Evolutionary conservation across 768 basidiomycete species (phyloP).

Genomic region (Basidioascus undulatus): DNA sequence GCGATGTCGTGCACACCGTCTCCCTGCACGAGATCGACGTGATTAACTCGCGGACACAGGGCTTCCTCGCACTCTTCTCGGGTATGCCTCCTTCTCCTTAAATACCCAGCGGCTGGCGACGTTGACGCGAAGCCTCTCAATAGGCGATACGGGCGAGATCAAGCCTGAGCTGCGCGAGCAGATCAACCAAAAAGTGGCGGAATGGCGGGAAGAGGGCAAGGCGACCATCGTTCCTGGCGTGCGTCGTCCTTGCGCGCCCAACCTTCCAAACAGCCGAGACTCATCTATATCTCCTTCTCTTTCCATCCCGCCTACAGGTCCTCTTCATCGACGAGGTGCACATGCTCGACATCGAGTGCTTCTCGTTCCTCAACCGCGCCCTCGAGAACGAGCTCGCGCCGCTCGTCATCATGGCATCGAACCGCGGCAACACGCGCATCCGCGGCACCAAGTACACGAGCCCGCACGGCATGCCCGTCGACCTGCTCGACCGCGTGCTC

Average conservation of each 20-base stretch:
- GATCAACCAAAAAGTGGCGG: conserved; percentile 86
- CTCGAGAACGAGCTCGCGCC: conserved; percentile 82
- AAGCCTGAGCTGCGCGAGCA: conserved; percentile 89
- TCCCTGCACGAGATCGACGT: conserved; percentile 97
- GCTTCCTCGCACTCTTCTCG: conserved; percentile 64
- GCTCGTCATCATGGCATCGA: conserved; percentile 93
- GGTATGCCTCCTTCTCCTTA: conserved; percentile 9
- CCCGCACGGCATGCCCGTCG: conserved; percentile 84
- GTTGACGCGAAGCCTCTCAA: conserved; percentile 7
- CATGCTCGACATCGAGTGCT: conserved; percentile 99
- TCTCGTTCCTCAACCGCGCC: conserved; percentile 92
- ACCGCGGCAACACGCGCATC: conserved; percentile 81
- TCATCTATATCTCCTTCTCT: conserved; percentile 1
- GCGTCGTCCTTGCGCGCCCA: conserved; percentile 14
- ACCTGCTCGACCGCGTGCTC: conserved; percentile 78
- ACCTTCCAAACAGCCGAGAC: background rate
- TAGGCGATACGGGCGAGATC: conserved; percentile 95
- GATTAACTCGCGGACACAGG: conserved; percentile 95
- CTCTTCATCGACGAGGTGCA: conserved; percentile 97
- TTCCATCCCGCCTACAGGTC: conserved; percentile 29
- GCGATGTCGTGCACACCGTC: conserved; percentile 91
- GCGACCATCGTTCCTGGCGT: conserved; percentile 94
- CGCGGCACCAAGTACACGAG: conserved; percentile 82
- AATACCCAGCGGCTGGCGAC: background rate
- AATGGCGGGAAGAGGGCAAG: conserved; percentile 97